Base-by-base conservation (phyloP, 169 alveolate species). In the Cryptosporidium sp. region DNA sequence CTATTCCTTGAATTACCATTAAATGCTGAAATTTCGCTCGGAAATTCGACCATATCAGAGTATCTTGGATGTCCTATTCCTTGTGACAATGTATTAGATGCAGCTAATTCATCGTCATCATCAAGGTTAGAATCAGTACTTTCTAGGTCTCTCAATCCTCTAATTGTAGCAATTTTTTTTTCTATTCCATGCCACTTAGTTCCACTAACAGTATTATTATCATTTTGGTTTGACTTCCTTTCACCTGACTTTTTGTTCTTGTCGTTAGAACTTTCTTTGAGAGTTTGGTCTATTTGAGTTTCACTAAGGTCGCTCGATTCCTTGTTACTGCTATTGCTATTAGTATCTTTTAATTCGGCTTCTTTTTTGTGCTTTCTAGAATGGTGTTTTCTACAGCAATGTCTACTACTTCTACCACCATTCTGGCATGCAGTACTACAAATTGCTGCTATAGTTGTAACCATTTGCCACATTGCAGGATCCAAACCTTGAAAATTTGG, bases 391-490 rank as follows among this genome's bases (percentile, higher is more conserved):
- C 52, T 48, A 52, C 85, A 72, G 31, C 85, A 72, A 31, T 72
- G 68, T 33, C 52, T 48, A 51, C 53, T 71, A 9, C 58, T 69
- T 35, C 53, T 42, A 10, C 84, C 37, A 69, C 53, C 53, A 53
- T 72, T 72, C 26, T 72, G 68, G 18, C 85, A 48, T 10, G 85
- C 85, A 23, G 85, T 18, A 72, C 69, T 72, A 33, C 85, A 72
- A 52, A 72, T 72, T 31, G 85, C 53, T 52, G 85, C 85, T 9
- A 72, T 72, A 51, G 85, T 72, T 18, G 85, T 72, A 6, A 72
- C 52, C 69, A 72, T 72, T 53, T 72, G 85, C 85, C 85, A 72
- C 18, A 72, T 51, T 52, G 85, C 85, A 52, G 85, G 85, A 51
- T 72, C 85, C 31, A 72, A 72, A 53, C 21, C 26, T 31, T 72